A percentile compares a stretch with the other conserved stretches of the same genome.
Evolutionary conservation across 176 grass and related monocot genomes (phyloP).

Genomic region (Aegilops speltoides): DNA sequence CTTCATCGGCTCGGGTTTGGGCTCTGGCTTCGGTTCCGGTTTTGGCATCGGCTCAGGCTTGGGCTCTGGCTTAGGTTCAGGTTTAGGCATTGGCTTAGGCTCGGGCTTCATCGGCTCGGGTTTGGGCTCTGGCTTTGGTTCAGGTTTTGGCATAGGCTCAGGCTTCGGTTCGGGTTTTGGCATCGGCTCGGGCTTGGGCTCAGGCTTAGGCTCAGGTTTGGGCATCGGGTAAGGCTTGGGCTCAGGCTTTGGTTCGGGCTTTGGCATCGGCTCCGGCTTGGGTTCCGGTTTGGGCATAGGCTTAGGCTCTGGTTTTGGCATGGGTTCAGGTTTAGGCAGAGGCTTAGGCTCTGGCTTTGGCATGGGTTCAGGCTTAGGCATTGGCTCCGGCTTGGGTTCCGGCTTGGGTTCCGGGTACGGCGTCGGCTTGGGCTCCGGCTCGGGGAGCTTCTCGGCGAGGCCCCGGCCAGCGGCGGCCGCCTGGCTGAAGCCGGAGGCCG

Average conservation of each 20-base stretch:
- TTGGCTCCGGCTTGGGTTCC: neutral
- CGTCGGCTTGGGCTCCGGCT: neutral
- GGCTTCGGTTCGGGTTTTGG: neutral
- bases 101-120: neutral
- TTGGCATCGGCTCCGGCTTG: neutral
- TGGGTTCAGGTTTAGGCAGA: neutral
- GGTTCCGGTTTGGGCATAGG: neutral
- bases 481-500: too few relatives aligned
- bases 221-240: neutral
- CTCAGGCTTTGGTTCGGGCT: neutral
- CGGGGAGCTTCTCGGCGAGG: neutral
- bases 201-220: neutral
- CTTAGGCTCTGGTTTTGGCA: neutral
- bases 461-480: neutral
- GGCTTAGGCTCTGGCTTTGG: neutral
- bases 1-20: neutral
- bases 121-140: neutral
- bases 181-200: neutral
- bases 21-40: neutral
- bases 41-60: neutral
- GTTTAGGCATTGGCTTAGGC: neutral
- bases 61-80: neutral
- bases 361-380: neutral
- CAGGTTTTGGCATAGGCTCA: neutral
- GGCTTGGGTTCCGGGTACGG: neutral